These are phyloP conservation scores for Saturnispora mendoncae DNA, from an alignment of 805 yeast genomes.

Conservation along the genomic window DNA sequence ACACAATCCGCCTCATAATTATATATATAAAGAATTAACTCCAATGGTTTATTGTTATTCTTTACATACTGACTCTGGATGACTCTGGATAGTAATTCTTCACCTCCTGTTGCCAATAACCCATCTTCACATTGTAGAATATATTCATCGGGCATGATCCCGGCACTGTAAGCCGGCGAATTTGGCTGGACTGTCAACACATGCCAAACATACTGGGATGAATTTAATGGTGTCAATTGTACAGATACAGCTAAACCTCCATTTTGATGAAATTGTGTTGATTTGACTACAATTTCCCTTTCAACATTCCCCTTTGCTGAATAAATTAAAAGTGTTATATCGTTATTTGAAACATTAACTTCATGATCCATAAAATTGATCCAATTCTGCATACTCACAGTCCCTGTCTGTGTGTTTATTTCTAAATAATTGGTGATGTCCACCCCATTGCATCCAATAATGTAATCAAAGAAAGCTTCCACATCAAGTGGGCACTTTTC, in stretches of 20 bases:
- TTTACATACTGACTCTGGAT: constrained; percentile 43
- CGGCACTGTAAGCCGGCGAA: constrained; percentile 79
- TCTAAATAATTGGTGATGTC: constrained; percentile 25
- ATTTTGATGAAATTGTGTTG: constrained; percentile 8
- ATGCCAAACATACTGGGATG: constrained; percentile 83
- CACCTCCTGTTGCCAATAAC: constrained; percentile 78
- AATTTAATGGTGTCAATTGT: constrained; percentile 67
- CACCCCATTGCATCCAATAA: constrained; percentile 68
- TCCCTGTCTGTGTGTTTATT: constrained; percentile 13
- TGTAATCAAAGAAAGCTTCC: constrained; percentile 82
- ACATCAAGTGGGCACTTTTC: constrained; percentile 41
- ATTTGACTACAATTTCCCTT: constrained; percentile 29
- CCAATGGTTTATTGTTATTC: constrained; percentile 5
- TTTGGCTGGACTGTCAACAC: constrained; percentile 62
- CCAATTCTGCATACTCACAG: constrained; percentile 17
- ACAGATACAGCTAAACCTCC: constrained; percentile 52
- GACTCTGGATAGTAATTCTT: constrained; percentile 61
- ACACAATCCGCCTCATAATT: constrained; percentile 81
- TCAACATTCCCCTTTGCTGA: constrained; percentile 73
- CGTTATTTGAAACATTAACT: constrained; percentile 21
- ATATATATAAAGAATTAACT: constrained; percentile 59
- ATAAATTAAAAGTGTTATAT: constrained; percentile 61
- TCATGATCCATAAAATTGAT: constrained; percentile 23
- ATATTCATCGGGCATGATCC: constrained; percentile 80
- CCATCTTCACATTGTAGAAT: constrained; percentile 70